These are phyloP conservation scores for Neurospora sp. DNA, from an alignment of 2,329 filamentous ascomycete genomes.

Conservation along the genomic window DNA sequence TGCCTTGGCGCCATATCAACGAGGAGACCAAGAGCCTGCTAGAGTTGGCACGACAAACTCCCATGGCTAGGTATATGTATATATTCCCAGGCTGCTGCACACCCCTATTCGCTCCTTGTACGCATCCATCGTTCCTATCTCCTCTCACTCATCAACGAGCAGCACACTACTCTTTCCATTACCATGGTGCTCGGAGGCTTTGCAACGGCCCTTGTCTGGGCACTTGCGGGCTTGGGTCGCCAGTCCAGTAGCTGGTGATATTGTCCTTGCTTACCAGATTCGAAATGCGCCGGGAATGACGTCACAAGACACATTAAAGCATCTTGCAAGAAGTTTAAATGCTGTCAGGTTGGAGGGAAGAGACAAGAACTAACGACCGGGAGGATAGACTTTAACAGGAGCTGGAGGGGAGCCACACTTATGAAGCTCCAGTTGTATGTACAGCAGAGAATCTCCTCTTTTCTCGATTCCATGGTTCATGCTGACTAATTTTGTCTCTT, in stretches of 20 bases:
- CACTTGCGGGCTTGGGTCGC: neutral
- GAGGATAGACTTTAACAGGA: conserved; percentile 26
- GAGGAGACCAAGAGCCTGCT: neutral
- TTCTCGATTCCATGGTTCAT: neutral
- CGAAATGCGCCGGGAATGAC: conserved; percentile 15
- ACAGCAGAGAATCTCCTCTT: neutral
- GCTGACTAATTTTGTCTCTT: neutral
- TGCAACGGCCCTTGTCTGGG: conserved; percentile 2
- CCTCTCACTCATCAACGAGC: neutral
- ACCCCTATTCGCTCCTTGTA: neutral
- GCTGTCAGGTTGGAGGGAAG: conserved; percentile 11
- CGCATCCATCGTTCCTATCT: neutral
- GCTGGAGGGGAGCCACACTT: conserved; percentile 29
- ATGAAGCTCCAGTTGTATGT: conserved; percentile 16
- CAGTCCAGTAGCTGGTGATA: neutral
- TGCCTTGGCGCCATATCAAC: neutral
- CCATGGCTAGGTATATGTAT: neutral
- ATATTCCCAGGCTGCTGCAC: neutral
- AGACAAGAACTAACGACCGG: conserved; percentile 20
- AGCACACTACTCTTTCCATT: neutral
- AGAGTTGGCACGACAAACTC: neutral
- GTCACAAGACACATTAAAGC: conserved; percentile 14
- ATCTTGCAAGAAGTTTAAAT: conserved; percentile 17
- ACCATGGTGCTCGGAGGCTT: neutral
- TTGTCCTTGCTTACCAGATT: conserved; percentile 12